Evolutionary conservation across 805 yeast species (phyloP).

Genomic region (Candida oleophila): DNA sequence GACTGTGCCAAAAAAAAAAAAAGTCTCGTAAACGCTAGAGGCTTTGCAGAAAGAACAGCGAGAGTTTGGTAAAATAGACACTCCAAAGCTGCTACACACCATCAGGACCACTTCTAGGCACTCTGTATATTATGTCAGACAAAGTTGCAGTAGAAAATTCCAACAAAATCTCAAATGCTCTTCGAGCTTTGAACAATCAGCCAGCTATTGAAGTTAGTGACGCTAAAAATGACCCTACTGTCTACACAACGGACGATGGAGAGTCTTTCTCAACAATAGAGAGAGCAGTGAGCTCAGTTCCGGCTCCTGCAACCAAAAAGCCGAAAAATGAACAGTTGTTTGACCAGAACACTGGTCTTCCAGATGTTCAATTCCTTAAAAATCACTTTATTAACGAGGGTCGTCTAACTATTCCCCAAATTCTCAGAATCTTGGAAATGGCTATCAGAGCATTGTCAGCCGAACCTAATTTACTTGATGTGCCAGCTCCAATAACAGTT

Average conservation of each 20-base stretch:
- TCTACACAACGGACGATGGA: conserved; percentile 60
- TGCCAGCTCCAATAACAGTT: conserved; percentile 91
- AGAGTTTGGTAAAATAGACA: too few species aligned
- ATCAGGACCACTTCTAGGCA: too few species aligned
- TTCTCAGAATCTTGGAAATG: conserved; percentile 57
- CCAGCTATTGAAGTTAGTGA: conserved; percentile 7
- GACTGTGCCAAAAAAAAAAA: too few species aligned
- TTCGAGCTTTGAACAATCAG: conserved; percentile 47
- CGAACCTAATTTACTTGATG: conserved; percentile 78
- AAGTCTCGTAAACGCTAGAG: too few species aligned
- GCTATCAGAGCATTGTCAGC: conserved; percentile 61
- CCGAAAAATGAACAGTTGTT: conserved; percentile 76
- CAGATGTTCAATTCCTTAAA: conserved; percentile 68
- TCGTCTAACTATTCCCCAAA: conserved; percentile 68
- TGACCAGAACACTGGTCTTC: conserved; percentile 52
- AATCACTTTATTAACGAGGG: conserved; percentile 83
- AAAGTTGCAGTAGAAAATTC: conserved; percentile 9
- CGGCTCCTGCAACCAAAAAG: conserved; percentile 60
- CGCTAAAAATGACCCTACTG: conserved; percentile 34
- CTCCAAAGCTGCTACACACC: neutral
- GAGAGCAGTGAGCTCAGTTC: conserved; percentile 54
- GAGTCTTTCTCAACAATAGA: conserved; percentile 52
- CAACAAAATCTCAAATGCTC: conserved; percentile 58
- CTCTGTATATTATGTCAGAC: neutral
- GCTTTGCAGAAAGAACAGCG: too few species aligned